These are phyloP conservation scores for Alternaria consortialis DNA, from an alignment of 2,329 filamentous ascomycete genomes.

Conservation along the genomic window DNA sequence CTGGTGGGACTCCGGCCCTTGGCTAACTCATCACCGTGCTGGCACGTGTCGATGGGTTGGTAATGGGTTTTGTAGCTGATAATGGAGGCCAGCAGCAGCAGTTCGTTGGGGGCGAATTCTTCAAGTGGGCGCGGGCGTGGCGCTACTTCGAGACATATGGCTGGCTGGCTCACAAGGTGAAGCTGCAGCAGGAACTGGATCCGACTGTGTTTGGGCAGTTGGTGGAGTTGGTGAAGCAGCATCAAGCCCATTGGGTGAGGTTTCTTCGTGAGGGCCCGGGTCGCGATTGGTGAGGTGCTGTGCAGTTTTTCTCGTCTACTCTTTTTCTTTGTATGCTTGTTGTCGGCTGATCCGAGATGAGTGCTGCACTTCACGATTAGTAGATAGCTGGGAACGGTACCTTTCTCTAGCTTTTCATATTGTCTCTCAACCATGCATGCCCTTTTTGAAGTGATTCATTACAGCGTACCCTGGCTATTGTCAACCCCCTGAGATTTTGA, in stretches of 20 bases:
- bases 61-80: constrained; percentile 4
- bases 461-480: neutral
- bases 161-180: neutral
- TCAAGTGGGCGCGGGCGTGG: neutral
- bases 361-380: constrained; percentile 1
- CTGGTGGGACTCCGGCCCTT: constrained; percentile 5
- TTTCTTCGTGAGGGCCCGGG: neutral
- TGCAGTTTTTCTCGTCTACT: neutral
- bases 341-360: constrained; percentile 1
- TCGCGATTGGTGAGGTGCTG: neutral
- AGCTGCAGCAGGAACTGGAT: neutral
- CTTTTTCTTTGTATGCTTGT: neutral
- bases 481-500: neutral
- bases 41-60: neutral
- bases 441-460: neutral
- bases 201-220: neutral
- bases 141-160: neutral
- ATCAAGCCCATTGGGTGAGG: neutral
- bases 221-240: neutral
- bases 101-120: neutral
- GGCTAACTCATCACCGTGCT: neutral
- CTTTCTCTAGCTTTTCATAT: constrained; percentile 1
- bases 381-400: constrained; percentile 3
- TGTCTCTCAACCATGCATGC: neutral
- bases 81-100: neutral